Conservation (phyloP, 164 flowering plant genomes). For the Chimonanthus praecox region DNA sequence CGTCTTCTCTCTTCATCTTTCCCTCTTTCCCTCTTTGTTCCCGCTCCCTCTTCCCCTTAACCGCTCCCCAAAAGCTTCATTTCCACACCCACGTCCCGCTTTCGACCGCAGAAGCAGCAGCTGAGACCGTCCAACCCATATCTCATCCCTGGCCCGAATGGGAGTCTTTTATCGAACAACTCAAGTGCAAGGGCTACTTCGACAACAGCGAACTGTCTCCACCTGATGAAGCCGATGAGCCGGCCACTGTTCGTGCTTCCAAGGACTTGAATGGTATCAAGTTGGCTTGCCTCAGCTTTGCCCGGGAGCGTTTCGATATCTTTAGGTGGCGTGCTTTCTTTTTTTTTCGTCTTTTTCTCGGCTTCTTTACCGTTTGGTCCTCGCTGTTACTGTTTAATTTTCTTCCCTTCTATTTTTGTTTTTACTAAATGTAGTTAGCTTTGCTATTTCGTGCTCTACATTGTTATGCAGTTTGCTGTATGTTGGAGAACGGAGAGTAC, state of each 20-base stretch:
- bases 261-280: slow-evolving; percentile 39
- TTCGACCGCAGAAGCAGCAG: too few species aligned
- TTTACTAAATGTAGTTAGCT: too few species aligned
- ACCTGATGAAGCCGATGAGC: slow-evolving; percentile 1
- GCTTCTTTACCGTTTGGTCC: not conserved
- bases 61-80: too few species aligned
- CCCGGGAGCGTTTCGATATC: slow-evolving; percentile 66
- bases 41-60: too few species aligned
- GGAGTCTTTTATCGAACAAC: slow-evolving; percentile 50
- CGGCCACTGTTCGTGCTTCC: not conserved
- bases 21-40: too few species aligned
- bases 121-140: slow-evolving; percentile 7
- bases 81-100: too few species aligned
- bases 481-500: not conserved
- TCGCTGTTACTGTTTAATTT: not conserved
- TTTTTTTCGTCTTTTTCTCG: not conserved
- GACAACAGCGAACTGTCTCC: slow-evolving; percentile 1
- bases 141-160: slow-evolving; percentile 82
- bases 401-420: not conserved
- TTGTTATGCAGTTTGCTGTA: not conserved
- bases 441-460: too few species aligned
- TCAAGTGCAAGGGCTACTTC: slow-evolving; percentile 58
- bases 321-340: slow-evolving; percentile 33
- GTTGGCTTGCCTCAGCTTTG: slow-evolving; percentile 58
- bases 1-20: too few species aligned